Percentiles rank a stretch among this genome's conserved stretches.
Conservation (phyloP, 352 stramenopile genomes). For the Blastocystis sp. region DNA sequence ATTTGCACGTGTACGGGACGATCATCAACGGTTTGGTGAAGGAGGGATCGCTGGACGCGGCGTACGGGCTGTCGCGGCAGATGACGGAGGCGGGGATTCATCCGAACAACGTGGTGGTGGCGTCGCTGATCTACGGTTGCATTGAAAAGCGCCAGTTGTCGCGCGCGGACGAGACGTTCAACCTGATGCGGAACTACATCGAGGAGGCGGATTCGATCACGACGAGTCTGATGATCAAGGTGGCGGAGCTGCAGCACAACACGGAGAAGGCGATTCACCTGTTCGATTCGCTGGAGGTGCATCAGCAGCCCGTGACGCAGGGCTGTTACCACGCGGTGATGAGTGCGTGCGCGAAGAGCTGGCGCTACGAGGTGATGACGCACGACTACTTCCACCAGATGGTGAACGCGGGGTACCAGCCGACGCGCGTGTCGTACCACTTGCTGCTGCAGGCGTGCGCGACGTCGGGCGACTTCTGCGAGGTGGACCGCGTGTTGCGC, state of each 20-base stretch:
- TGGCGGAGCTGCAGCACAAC: slow-evolving; percentile 38
- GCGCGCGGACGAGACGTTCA: slow-evolving; percentile 48
- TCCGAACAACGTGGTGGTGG: slow-evolving; percentile 59
- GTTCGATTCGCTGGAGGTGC: slow-evolving; percentile 49
- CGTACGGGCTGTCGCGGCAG: slow-evolving; percentile 9
- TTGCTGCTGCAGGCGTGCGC: slow-evolving; percentile 50
- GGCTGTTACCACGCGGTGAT: slow-evolving; percentile 68
- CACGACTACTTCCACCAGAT: slow-evolving; percentile 56
- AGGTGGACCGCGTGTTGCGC: neutral
- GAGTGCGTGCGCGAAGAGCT: slow-evolving; percentile 15
- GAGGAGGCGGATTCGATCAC: slow-evolving; percentile 69
- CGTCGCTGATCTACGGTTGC: slow-evolving; percentile 59
- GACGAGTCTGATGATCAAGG: slow-evolving; percentile 66
- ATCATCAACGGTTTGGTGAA: slow-evolving; percentile 23
- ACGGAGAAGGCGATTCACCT: slow-evolving; percentile 48
- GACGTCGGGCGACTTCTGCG: slow-evolving; percentile 21
- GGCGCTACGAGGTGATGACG: slow-evolving; percentile 58
- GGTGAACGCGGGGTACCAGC: slow-evolving; percentile 5
- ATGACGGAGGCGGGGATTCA: slow-evolving; percentile 48
- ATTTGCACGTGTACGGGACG: slow-evolving; percentile 31
- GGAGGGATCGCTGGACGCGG: slow-evolving; percentile 26
- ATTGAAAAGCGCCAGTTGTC: slow-evolving; percentile 46
- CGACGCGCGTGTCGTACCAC: slow-evolving; percentile 8
- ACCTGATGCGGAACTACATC: slow-evolving; percentile 72
- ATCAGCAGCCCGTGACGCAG: slow-evolving; percentile 30